phyloP scores from a whole-genome alignment of 768 basidiomycete genomes.

The Phanerodontia chrysosporium region DNA sequence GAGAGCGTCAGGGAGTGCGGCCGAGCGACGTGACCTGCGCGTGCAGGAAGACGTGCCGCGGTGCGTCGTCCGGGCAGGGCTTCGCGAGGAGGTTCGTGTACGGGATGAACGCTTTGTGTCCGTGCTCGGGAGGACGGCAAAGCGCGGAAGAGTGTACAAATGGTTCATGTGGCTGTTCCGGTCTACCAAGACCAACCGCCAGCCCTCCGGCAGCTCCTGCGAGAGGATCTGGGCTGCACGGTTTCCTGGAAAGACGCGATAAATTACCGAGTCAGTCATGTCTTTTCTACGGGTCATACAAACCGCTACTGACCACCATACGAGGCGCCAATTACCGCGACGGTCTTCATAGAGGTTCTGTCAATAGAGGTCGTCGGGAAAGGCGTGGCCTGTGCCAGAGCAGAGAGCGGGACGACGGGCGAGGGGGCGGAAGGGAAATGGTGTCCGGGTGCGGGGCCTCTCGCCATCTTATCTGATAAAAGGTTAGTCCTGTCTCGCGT shows the following conservation, averaged over 20 bases:
- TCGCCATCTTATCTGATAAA: conserved; percentile 4
- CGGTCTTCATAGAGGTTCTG: conserved; percentile 28
- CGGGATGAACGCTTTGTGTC: conserved; percentile 67
- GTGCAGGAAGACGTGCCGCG: conserved; percentile 35
- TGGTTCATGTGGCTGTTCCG: conserved; percentile 47
- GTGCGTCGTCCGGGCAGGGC: conserved; percentile 12
- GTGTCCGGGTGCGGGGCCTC: background rate
- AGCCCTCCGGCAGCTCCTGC: conserved; percentile 42
- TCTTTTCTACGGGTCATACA: background rate
- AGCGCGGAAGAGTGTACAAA: conserved; percentile 54
- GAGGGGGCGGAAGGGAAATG: background rate
- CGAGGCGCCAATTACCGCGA: conserved; percentile 51
- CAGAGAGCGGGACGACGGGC: background rate
- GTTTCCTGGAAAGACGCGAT: conserved; percentile 31
- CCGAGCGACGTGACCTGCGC: conserved; percentile 41
- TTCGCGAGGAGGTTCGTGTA: conserved; percentile 42
- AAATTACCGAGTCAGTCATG: background rate
- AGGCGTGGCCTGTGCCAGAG: background rate
- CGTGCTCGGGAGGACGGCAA: conserved; percentile 55
- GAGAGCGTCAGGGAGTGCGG: conserved; percentile 41
- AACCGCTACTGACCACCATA: conserved; percentile 42
- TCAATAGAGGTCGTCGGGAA: background rate
- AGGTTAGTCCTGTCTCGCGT: background rate
- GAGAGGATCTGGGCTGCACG: conserved; percentile 48
- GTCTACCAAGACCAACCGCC: conserved; percentile 56